A percentile compares a stretch with the other conserved stretches of the same genome.
These are phyloP conservation scores for Lunasporangiospora selenospora DNA, from an alignment of 192 early-diverging fungal genomes.

Conservation along the genomic window DNA sequence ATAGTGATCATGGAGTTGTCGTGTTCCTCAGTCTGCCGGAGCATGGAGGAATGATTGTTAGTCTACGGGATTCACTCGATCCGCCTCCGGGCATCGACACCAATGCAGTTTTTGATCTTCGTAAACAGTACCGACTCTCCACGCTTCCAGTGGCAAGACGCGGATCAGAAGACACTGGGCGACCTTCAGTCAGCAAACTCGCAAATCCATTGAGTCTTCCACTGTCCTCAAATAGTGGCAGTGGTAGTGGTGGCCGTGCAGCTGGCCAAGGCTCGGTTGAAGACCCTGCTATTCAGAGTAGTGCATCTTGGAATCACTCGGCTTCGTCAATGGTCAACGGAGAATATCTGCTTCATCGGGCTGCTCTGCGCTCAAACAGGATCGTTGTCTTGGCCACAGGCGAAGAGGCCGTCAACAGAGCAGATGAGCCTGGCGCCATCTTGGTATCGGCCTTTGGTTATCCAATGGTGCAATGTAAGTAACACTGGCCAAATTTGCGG, in stretches of 20 bases:
- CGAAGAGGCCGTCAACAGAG: slow-evolving; percentile 22
- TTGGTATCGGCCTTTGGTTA: slow-evolving; percentile 57
- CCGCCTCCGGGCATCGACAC: slow-evolving; percentile 4
- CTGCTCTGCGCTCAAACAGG: slow-evolving; percentile 60
- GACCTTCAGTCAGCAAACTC: too few relatives aligned
- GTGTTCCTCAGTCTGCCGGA: slow-evolving; percentile 64
- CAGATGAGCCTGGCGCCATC: slow-evolving; percentile 19
- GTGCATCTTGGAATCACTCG: slow-evolving; percentile 18
- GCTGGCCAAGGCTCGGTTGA: too few relatives aligned
- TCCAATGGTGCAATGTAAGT: slow-evolving; percentile 54
- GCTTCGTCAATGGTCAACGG: slow-evolving; percentile 24
- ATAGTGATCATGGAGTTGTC: slow-evolving; percentile 38
- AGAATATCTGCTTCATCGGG: slow-evolving; percentile 70
- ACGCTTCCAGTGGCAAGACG: slow-evolving; percentile 7
- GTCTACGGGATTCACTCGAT: slow-evolving; percentile 62
- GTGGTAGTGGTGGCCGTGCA: too few relatives aligned
- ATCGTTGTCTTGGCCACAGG: slow-evolving; percentile 61
- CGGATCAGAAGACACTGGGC: slow-evolving; percentile 1
- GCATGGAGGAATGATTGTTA: slow-evolving; percentile 71
- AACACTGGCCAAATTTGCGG: neutral
- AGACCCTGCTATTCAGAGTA: too few relatives aligned
- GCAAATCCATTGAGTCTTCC: too few relatives aligned
- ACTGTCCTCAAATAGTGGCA: too few relatives aligned
- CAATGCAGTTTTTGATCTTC: slow-evolving; percentile 26
- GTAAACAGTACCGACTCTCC: slow-evolving; percentile 28